Base-by-base conservation (phyloP, 106 monocot genomes). In the Amphibolis antarctica region DNA sequence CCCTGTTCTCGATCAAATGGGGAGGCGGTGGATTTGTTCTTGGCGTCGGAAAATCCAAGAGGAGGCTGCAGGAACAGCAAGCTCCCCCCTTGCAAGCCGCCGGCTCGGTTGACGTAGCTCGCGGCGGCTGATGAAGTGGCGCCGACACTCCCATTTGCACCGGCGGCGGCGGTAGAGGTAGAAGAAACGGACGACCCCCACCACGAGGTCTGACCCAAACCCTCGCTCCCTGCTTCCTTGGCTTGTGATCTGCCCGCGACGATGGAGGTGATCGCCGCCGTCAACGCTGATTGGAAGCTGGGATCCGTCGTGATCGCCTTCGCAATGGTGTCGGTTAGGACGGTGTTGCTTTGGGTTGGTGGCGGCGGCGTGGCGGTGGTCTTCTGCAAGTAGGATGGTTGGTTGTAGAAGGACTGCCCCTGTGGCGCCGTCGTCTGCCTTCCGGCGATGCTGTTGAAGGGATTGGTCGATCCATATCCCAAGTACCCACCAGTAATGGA, bases 291-390 rank as follows among this genome's bases (percentile, higher is more conserved):
- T 50, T 79, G 85, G 68, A 93, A 88, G 60, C 76, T 88, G 30
- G 93, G 93, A 75, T 93, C 85, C 9, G 83, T 54, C 10, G 87
- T 84, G 57, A 93, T 83, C 21, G 88, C 88, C 76, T 81, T 83
- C 3, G 83, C 85, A 31, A 88, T 72, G 30, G 79, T 77, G 46
- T 85, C 74, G 2, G 88, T 86, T 23, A 78, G 9, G 42, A 45
- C 14, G 7, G 23, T 62, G 55, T n/a, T 9, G 62, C n/a, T 9
- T 7, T 36, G 36, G 7, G 53, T 17, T 10, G 58, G 9, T 9
- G 76, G 17, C 31, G 57, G 3, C 11, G 46, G n/a, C 21, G 48
- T 23, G 55, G 10, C 50, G 28, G 25, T 15, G 26, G 52, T 18
- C 31, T 20, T 77, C 50, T 77, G 82, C 46, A 55, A 17, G 57